Evolutionary conservation across 371 early-diverging fungal species (phyloP).

Genomic region (Neoconidiobolus thromboides): DNA sequence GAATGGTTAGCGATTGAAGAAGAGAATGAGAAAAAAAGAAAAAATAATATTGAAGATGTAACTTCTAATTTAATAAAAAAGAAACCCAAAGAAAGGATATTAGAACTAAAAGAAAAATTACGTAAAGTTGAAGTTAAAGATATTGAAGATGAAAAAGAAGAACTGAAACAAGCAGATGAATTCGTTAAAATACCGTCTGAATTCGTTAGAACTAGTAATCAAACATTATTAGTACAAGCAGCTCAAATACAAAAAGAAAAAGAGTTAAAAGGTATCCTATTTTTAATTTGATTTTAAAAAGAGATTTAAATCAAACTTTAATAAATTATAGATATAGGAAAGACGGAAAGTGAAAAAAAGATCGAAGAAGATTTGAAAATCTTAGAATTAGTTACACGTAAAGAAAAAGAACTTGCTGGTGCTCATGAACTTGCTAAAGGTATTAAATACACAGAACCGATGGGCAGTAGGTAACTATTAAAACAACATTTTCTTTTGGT

Average conservation of each 20-base stretch:
- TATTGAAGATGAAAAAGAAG: not conserved
- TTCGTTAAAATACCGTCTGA: not conserved
- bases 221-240: not conserved
- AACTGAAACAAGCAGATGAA: not conserved
- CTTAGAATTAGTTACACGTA: constrained; percentile 51
- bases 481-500: not conserved
- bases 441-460: constrained; percentile 64
- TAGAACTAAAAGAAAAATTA: constrained; percentile 1
- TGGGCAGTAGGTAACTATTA: constrained; percentile 39
- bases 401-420: constrained; percentile 60
- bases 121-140: not conserved
- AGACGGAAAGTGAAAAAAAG: constrained; percentile 61
- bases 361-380: constrained; percentile 67
- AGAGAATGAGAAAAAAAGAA: not conserved
- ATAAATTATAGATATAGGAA: constrained; percentile 15
- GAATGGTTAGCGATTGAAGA: constrained; percentile 3
- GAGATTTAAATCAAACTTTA: not conserved
- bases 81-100: not conserved
- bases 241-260: not conserved
- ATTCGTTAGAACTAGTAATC: not conserved
- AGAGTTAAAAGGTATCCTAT: not conserved
- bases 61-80: not conserved
- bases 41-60: not conserved
- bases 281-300: not conserved
- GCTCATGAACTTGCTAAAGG: constrained; percentile 75